phyloP scores from a whole-genome alignment of 2,329 filamentous ascomycete species.

The Fusarium concolor region DNA sequence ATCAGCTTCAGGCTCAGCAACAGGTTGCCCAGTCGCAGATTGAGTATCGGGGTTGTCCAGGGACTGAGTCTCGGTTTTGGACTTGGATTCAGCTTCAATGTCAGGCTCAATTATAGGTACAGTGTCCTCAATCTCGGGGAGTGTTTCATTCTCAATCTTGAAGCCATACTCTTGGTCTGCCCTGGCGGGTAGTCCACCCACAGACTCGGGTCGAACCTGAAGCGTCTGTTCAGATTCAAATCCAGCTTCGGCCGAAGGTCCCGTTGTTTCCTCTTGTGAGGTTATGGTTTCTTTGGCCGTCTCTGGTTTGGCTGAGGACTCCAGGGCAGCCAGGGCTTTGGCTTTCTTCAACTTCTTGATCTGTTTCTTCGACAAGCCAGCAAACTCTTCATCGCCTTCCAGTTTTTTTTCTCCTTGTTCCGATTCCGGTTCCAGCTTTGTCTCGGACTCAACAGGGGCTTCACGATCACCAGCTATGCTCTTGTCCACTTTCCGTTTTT shows the following conservation, averaged over 20 bases:
- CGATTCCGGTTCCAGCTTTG: slow-evolving; percentile 32
- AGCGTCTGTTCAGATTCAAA: slow-evolving; percentile 33
- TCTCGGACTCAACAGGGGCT: slow-evolving; percentile 31
- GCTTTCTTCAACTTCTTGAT: slow-evolving; percentile 44
- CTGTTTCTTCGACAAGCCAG: slow-evolving; percentile 46
- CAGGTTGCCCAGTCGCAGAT: slow-evolving; percentile 28
- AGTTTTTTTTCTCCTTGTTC: slow-evolving; percentile 36
- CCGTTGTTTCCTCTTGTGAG: slow-evolving; percentile 23
- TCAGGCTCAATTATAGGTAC: slow-evolving; percentile 46
- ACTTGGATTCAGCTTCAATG: slow-evolving; percentile 47
- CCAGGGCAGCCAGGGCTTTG: slow-evolving; percentile 37
- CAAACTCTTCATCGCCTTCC: slow-evolving; percentile 39
- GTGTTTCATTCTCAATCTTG: slow-evolving; percentile 40
- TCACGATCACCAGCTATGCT: slow-evolving; percentile 31
- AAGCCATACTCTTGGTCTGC: slow-evolving; percentile 30
- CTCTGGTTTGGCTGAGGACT: slow-evolving; percentile 31
- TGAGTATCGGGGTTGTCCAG: slow-evolving; percentile 27
- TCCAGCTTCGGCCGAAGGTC: slow-evolving; percentile 35
- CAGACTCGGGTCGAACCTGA: slow-evolving; percentile 22
- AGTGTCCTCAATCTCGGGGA: slow-evolving; percentile 37
- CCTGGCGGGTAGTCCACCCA: slow-evolving; percentile 16
- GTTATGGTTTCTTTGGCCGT: slow-evolving; percentile 31
- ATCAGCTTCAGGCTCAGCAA: slow-evolving; percentile 33
- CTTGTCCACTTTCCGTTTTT: slow-evolving; percentile 32
- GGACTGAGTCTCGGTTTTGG: slow-evolving; percentile 43